phyloP scores from a whole-genome alignment of 1,284 basidiomycete genomes.

The Trichosporon inkin region DNA sequence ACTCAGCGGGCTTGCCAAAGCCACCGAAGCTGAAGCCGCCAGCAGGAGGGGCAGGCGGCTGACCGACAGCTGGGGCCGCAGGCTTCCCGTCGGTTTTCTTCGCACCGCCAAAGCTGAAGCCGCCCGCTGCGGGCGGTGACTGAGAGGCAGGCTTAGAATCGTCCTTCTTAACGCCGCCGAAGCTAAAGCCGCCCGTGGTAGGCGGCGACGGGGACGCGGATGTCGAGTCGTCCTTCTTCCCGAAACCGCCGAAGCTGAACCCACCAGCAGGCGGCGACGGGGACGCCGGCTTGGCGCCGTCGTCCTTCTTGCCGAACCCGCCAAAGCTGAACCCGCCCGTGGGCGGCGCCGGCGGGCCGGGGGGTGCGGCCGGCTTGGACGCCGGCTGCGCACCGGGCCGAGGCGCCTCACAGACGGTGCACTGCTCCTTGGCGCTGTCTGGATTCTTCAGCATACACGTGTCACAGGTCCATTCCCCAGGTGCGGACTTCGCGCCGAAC shows the following conservation, averaged over 20 bases:
- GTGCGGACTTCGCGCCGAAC: neutral
- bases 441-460: slow-evolving; percentile 55
- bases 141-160: neutral
- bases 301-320: slow-evolving; percentile 8
- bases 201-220: neutral
- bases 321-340: slow-evolving; percentile 19
- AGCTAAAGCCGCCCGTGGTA: slow-evolving; percentile 10
- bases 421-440: slow-evolving; percentile 53
- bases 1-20: slow-evolving; percentile 15
- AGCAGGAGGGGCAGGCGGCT: neutral
- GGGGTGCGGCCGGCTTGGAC: slow-evolving; percentile 4
- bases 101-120: slow-evolving; percentile 12
- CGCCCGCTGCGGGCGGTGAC: too few relatives aligned
- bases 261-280: neutral
- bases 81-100: slow-evolving; percentile 2
- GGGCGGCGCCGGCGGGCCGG: slow-evolving; percentile 13
- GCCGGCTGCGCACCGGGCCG: slow-evolving; percentile 26
- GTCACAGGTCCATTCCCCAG: slow-evolving; percentile 53
- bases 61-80: slow-evolving; percentile 7
- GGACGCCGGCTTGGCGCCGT: neutral
- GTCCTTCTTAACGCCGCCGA: slow-evolving; percentile 9
- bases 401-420: slow-evolving; percentile 56
- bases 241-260: slow-evolving; percentile 16
- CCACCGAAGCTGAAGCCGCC: slow-evolving; percentile 17
- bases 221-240: neutral